phyloP scores from a whole-genome alignment of 2,329 filamentous ascomycete species.

The Fusarium verticillioides region DNA sequence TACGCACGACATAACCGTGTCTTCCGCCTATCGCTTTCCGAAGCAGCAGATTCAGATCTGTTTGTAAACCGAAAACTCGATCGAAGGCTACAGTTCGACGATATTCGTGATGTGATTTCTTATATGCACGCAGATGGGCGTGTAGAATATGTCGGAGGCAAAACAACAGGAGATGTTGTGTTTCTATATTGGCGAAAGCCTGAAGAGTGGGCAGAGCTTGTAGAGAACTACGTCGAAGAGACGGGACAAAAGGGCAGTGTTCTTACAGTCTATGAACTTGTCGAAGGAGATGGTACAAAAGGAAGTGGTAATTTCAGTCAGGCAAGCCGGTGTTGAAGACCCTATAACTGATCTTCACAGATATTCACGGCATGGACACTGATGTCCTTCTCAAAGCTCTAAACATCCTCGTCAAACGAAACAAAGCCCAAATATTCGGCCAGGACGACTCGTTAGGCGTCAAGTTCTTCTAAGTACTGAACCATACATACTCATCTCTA shows the following conservation, averaged over 20 bases:
- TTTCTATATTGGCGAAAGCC: conserved; percentile 88
- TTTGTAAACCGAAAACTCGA: conserved; percentile 68
- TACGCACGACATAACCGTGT: conserved; percentile 84
- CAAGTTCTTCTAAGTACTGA: conserved; percentile 86
- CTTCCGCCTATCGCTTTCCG: conserved; percentile 76
- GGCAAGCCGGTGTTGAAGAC: not conserved
- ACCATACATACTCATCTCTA: conserved; percentile 30
- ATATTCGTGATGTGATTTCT: conserved; percentile 68
- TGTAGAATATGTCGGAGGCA: conserved; percentile 70
- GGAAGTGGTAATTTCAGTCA: conserved; percentile 66
- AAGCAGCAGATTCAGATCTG: conserved; percentile 64
- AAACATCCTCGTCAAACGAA: conserved; percentile 84
- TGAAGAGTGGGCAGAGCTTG: conserved; percentile 86
- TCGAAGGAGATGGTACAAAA: conserved; percentile 83
- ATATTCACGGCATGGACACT: conserved; percentile 89
- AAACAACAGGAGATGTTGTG: conserved; percentile 58
- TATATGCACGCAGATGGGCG: conserved; percentile 69
- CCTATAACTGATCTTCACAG: conserved; percentile 53
- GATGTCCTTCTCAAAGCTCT: conserved; percentile 84
- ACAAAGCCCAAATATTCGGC: conserved; percentile 94
- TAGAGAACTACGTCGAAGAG: conserved; percentile 85
- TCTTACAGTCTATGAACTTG: conserved; percentile 91
- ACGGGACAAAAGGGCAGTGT: conserved; percentile 91
- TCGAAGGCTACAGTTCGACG: conserved; percentile 60
- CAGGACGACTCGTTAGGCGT: conserved; percentile 88